Base-by-base conservation (phyloP, 495 filamentous ascomycete species). In the Penicillium paxilli region DNA sequence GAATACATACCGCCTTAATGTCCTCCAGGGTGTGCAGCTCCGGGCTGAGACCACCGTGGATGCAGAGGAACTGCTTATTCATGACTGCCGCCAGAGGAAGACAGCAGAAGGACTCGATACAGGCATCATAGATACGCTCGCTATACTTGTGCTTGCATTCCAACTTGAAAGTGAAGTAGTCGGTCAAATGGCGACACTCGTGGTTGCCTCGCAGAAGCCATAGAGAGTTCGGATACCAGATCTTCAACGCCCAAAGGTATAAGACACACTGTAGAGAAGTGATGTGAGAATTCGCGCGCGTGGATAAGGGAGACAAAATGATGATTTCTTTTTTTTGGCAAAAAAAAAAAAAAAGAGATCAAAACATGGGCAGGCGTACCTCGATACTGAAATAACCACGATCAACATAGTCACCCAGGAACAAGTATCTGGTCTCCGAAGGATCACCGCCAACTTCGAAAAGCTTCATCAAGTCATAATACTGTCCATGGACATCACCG, bases 61-160 rank as follows among this genome's bases (percentile, higher is more conserved):
- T 98, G 72, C 94, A 98, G 62, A 98, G 77, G 71, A 98, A 98
- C 61, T 98, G 94, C 80, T 98, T 98, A 82, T 98, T 98, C 94
- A 98, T 98, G 53, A 98, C 85, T 16, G 94, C 94, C 55, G 94
- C 94, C 68, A 98, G 80, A 44, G 94, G 94, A 60, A 98, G 79
- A 60, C 87, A 80, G 69, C 94, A 98, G 82, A 98, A 98, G 25
- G 94, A 93, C 54, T 97, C 91, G 84, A 96, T 93, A 74, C 94
- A 97, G 32, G 94, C 94, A 71, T 98, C 94, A 69, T 98, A 98
- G 54, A 98, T 86, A 59, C 82, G 82, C 74, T 97, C 94, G 44
- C 90, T 95, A 73, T 98, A 98, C 67, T 98, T 98, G 82, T 98
- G 92, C 76, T 94, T 96, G 79, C 94, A 98, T 73, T 98, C 94